These are phyloP conservation scores for Hermanozyma aechmeae DNA, from an alignment of 805 yeast genomes.

Conservation along the genomic window DNA sequence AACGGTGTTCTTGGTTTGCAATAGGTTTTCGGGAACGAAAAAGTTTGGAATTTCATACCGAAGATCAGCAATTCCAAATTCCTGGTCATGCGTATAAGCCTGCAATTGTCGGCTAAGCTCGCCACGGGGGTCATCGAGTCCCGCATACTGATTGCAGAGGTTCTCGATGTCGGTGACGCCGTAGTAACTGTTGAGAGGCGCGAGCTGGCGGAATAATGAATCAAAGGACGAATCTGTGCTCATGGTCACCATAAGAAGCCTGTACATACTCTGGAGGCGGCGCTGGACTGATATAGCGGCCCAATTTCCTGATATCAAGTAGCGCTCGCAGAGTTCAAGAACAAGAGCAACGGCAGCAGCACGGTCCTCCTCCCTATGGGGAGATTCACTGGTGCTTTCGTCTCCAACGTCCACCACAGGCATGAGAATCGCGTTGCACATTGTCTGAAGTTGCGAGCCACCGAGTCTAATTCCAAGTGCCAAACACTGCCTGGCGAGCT, in stretches of 20 bases:
- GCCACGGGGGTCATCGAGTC: background rate
- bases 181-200: background rate
- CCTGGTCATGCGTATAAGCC: background rate
- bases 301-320: background rate
- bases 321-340: background rate
- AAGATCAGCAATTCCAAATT: background rate
- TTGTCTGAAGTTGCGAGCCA: too few species aligned
- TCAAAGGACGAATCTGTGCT: background rate
- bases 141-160: too few species aligned
- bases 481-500: too few species aligned
- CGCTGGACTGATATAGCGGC: background rate
- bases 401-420: too few species aligned
- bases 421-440: too few species aligned
- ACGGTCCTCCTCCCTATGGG: background rate
- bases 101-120: background rate
- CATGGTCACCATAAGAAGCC: background rate
- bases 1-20: constrained; percentile 15
- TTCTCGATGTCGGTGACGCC: background rate
- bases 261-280: background rate
- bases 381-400: too few species aligned
- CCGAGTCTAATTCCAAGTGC: too few species aligned
- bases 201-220: background rate
- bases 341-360: background rate
- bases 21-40: constrained; percentile 21
- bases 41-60: constrained; percentile 11